Base-by-base conservation (phyloP, 176 grass and related monocot genomes). In the Avena atlantica region DNA sequence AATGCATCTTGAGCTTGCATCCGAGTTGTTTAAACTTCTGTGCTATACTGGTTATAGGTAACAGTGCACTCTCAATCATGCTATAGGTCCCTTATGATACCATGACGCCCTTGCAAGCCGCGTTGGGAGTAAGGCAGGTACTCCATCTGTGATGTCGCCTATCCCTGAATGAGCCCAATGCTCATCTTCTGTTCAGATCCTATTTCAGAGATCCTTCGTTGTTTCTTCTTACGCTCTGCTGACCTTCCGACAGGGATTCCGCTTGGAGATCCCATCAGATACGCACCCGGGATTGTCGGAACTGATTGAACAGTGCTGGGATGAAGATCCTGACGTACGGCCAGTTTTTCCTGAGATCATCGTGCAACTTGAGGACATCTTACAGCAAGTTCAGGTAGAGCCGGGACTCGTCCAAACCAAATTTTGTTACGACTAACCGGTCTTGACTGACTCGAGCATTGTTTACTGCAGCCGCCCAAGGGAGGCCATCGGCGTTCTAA, bases 51-150 rank as follows among this genome's bases (percentile, higher is more conserved):
- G 76, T 73, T 56, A 78, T 81, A 51, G n/a, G 81, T 79, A 79
- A 79, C 9, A 20, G 8, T 69, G 68, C 4, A 61, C 14, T 59
- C 27, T 80, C 85, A 56, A 86, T 74, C 59, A 12, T 75, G 60
- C 66, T 71, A 17, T 88, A 91, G 96, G 88, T 94, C 48, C 96
- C 96, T 42, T 98, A 98, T 81, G 96, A 98, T 57, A 83, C 85
- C 81, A 79, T 98, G 88, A 95, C 96, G 44, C 96, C 96, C 1
- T 89, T 98, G 84, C 96, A 98, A 92, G 96, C 96, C 58, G 96
- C 93, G 64, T 55, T 98, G 89, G 93, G 93, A 82, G 96, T 98
- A 61, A 92, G 92, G 86, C 96, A 94, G 96, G 96, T 98, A 83
- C 31, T 34, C 31, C 59, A 29, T 29, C 62, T n/a, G 12, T 76